Conservation (phyloP, 2,329 filamentous ascomycete genomes). For the Amylocarpus encephaloides region DNA sequence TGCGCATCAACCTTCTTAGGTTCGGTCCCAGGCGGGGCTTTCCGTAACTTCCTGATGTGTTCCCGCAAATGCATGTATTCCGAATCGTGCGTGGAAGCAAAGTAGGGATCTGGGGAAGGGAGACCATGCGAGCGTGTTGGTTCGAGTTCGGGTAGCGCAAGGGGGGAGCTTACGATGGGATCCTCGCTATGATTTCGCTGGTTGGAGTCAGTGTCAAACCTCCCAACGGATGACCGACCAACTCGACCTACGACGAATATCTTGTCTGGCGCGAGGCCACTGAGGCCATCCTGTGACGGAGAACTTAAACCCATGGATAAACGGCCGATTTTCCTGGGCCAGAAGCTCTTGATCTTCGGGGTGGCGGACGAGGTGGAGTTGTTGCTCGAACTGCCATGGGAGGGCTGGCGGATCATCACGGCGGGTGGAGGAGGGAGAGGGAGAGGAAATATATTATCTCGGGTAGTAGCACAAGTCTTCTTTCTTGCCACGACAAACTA, state of each 20-base stretch:
- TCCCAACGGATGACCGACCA: background rate
- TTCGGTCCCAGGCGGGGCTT: constrained; percentile 17
- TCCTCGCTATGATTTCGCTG: constrained; percentile 17
- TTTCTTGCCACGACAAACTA: background rate
- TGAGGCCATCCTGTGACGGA: background rate
- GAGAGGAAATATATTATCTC: background rate
- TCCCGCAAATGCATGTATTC: constrained; percentile 29
- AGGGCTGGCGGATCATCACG: constrained; percentile 19
- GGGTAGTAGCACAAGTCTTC: too few relatives aligned
- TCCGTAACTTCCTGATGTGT: constrained; percentile 22
- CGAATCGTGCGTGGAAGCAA: constrained; percentile 22
- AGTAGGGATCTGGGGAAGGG: constrained; percentile 23
- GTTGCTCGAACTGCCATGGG: constrained; percentile 15
- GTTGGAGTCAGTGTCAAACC: background rate
- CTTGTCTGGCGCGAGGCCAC: background rate
- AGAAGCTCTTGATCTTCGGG: constrained; percentile 17
- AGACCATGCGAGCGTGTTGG: constrained; percentile 14
- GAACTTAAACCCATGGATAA: background rate
- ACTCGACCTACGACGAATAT: background rate
- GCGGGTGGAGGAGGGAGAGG: background rate
- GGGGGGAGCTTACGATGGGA: constrained; percentile 17
- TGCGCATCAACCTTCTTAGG: constrained; percentile 36
- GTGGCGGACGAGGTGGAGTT: constrained; percentile 13
- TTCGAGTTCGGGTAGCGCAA: constrained; percentile 19
- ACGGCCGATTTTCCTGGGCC: constrained; percentile 8